These are phyloP conservation scores for Helminthosporium solani DNA, from an alignment of 2,329 filamentous ascomycete species.

Conservation along the genomic window DNA sequence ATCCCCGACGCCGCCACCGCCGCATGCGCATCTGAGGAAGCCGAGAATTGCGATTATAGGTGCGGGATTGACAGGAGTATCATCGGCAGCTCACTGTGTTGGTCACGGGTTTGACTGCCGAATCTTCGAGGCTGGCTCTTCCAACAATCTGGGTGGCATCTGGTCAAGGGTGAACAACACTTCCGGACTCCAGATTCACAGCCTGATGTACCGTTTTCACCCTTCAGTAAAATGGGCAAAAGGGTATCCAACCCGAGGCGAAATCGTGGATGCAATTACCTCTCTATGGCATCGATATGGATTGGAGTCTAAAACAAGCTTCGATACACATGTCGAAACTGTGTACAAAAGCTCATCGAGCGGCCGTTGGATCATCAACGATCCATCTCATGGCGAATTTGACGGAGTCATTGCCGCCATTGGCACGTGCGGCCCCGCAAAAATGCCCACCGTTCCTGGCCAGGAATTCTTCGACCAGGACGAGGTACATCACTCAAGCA, in stretches of 20 bases:
- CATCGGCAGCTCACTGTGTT: constrained; percentile 77
- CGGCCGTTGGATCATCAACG: constrained; percentile 77
- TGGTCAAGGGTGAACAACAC: constrained; percentile 84
- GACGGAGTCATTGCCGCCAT: constrained; percentile 77
- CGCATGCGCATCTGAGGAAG: constrained; percentile 56
- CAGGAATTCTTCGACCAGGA: constrained; percentile 69
- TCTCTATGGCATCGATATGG: constrained; percentile 74
- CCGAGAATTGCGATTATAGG: constrained; percentile 57
- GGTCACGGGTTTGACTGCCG: constrained; percentile 82
- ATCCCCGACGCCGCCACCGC: constrained; percentile 67
- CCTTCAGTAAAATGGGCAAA: constrained; percentile 72
- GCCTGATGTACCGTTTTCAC: constrained; percentile 84
- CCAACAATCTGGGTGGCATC: constrained; percentile 71
- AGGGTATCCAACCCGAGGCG: constrained; percentile 74
- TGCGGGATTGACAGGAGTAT: constrained; percentile 67
- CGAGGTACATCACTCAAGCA: constrained; percentile 71
- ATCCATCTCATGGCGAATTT: constrained; percentile 68
- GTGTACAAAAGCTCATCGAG: constrained; percentile 64
- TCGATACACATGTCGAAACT: constrained; percentile 68
- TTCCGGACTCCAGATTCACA: constrained; percentile 80
- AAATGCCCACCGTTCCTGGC: constrained; percentile 69
- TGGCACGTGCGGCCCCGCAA: constrained; percentile 77
- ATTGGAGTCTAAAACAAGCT: constrained; percentile 68
- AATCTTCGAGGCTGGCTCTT: constrained; percentile 71
- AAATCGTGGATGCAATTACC: constrained; percentile 72